Evolutionary conservation across 306 rosid genomes (phyloP), one percentile per base, ranked within the genome.

Genomic region (Mimosa pudica): DNA sequence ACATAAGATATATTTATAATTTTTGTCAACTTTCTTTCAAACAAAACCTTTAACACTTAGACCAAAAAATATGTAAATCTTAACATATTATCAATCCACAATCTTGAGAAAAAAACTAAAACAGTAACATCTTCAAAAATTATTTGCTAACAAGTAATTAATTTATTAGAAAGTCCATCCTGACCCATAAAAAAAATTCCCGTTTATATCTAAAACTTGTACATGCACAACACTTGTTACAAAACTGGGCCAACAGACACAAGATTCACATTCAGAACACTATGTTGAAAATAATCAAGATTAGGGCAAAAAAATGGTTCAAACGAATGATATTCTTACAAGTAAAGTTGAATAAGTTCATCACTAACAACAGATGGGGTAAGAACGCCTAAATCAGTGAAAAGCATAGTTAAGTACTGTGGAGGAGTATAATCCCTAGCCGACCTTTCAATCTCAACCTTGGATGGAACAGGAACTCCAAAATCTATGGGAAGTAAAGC

Each of bases 381-480:
- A 44, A 95, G 97, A 82, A 95, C 94, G 41, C 98, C 98, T 85
- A 95, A 84, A 85, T 95, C 98, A 49, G 98, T 91, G 87, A 95
- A 95, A 77, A 90, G 96, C 66, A 95, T 79, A 64, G 98, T 92
- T 72, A 95, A 89, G 85, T 95, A 92, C 12, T 90, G 97, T 11
- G 98, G 98, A 81, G 98, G 98, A n/a, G 98, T 92, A 85, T 95
- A 92, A 84, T 92, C 94, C 81, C 98, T 83, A 41, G 98, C 98
- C 66, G 98, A 95, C 70, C 83, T 90, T 91, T 95, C 98, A 30
- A 95, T 95, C 83, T 95, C 98, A 65, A 92, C 98, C 87, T 92
- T 95, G 79, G 92, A 87, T 7, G 98, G 98, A 77, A 95, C 89
- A 44, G 98, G 97, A 5, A 95, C 97, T 45, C 97, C 98, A 24